Evolutionary conservation across 345 rosid genomes (phyloP).

Genomic region (Nephelium lappaceum): DNA sequence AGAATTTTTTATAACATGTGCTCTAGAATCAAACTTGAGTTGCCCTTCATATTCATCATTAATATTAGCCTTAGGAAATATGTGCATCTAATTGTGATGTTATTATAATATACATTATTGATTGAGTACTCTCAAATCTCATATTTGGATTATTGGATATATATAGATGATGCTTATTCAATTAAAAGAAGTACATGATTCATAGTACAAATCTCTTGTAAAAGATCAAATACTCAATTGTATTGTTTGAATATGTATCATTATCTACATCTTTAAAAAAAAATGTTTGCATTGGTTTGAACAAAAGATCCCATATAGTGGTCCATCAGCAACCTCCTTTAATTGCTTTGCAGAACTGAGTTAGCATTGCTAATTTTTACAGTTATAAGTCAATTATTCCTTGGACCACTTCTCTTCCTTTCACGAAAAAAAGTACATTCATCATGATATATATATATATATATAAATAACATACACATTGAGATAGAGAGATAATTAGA

Average conservation of each 20-base stretch:
- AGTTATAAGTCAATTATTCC: constrained; percentile 31
- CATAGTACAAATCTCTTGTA: neutral
- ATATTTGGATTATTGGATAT: no score
- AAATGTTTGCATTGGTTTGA: constrained; percentile 21
- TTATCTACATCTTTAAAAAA: neutral
- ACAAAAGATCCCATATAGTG: constrained; percentile 30
- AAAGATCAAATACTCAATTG: neutral
- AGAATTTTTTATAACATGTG: no score
- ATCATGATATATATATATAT: neutral
- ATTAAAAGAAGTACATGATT: neutral
- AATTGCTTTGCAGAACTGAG: constrained; percentile 30
- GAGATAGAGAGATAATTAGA: neutral
- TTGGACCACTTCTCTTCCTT: constrained; percentile 28
- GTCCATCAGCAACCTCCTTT: constrained; percentile 29
- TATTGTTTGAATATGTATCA: constrained; percentile 17
- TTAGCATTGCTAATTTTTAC: constrained; percentile 11
- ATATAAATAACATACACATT: neutral
- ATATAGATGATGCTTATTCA: no score
- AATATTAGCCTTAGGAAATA: neutral
- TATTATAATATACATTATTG: neutral
- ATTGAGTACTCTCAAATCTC: no score
- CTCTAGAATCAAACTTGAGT: no score
- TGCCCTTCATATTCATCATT: no score
- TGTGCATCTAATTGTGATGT: neutral
- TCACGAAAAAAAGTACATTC: constrained; percentile 15